Base-by-base conservation (phyloP, 2,329 filamentous ascomycete species). In the Seiridium unicorne region DNA sequence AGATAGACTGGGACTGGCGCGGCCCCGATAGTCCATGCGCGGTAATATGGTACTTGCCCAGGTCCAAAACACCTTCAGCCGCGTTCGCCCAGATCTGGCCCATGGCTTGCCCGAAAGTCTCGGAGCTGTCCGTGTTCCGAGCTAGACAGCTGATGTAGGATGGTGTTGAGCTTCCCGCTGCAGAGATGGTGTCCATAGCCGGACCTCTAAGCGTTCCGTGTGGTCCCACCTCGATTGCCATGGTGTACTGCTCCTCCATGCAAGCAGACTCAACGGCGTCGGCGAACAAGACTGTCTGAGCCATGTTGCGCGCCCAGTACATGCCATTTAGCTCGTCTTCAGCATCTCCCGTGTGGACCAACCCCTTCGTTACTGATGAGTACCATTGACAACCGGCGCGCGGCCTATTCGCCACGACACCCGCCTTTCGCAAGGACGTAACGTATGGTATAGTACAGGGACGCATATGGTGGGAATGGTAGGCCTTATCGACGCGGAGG, bases 291-390 rank as follows among this genome's bases (percentile, higher is more conserved):
- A 69, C 67, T 26, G 65, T 64, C 7, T 60, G 63, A 3, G 64
- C 60, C 66, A 70, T 68, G 48, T 70, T 70, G 5, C 31, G 49
- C 7, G 65, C 61, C 68, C 68, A 70, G 40, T 70, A 70, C 4
- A 31, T 49, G 47, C 13, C 18, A 49, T 5, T 32, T n/a, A 11
- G 6, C 26, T 32, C n/a, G n/a, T n/a, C n/a, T n/a, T n/a, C n/a
- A n/a, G n/a, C n/a, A n/a, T n/a, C n/a, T n/a, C n/a, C n/a, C n/a
- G n/a, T n/a, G n/a, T 3, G 47, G 26, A 8, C 11, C n/a, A 2
- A 49, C 18, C 11, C 9, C 7, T 11, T 49, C 4, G n/a, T 49
- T 4, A 49, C 18, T 26, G 47, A 49, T 9, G 32, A 38, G n/a
- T 11, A 53, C 32, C 49, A 53, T 4, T 9, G 34, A 53, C 3